These are phyloP conservation scores for Metschnikowia borealis DNA, from an alignment of 805 yeast genomes.

Conservation along the genomic window DNA sequence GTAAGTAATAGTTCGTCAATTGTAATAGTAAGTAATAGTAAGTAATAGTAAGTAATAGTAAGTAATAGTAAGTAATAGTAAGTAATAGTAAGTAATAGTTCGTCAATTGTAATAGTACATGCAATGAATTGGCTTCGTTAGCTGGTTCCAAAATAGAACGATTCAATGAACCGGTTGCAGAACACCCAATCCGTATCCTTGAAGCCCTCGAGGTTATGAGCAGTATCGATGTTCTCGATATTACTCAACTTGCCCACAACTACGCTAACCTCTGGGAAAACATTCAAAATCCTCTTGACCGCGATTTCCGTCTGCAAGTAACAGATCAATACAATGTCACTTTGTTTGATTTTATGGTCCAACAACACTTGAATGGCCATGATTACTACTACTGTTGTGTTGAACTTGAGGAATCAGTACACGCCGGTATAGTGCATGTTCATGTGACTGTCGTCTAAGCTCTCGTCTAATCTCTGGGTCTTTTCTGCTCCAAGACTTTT, in stretches of 20 bases:
- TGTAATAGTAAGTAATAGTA: too few species aligned
- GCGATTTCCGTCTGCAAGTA: constrained; percentile 81
- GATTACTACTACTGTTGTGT: too few species aligned
- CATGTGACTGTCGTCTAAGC: too few species aligned
- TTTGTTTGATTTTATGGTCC: constrained; percentile 68
- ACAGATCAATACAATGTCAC: constrained; percentile 63
- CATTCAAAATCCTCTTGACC: constrained; percentile 63
- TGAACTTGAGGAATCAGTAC: too few species aligned
- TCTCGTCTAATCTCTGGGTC: too few species aligned
- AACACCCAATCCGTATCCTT: constrained; percentile 56
- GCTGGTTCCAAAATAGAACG: constrained; percentile 70
- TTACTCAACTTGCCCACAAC: constrained; percentile 65
- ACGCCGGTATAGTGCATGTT: too few species aligned
- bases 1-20: too few species aligned
- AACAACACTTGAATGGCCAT: constrained; percentile 88
- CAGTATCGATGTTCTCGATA: constrained; percentile 21
- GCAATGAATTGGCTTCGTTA: constrained; percentile 4
- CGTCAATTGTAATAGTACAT: not conserved
- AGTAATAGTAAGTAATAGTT: too few species aligned
- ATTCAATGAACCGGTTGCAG: constrained; percentile 66
- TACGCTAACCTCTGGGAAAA: constrained; percentile 65
- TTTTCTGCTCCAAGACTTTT: too few species aligned
- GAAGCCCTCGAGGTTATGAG: constrained; percentile 37
- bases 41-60: too few species aligned
- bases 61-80: too few species aligned